A percentile compares a stretch with the other conserved stretches of the same genome.
These are phyloP conservation scores for Choanephora cucurbitarum DNA, from an alignment of 371 early-diverging fungal species.

Conservation along the genomic window DNA sequence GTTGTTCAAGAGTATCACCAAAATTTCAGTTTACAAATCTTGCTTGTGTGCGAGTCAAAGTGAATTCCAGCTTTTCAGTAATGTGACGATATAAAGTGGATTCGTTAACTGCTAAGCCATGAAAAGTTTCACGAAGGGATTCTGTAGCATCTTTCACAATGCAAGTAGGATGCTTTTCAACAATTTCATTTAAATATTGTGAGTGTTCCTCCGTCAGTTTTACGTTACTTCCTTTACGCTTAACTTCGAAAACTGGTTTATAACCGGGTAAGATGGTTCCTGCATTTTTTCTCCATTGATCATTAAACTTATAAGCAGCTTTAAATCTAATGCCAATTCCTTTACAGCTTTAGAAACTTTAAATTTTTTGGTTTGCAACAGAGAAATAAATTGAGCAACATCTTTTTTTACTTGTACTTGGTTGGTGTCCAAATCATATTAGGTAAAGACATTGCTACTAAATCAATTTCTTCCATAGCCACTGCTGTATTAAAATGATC, in stretches of 20 bases:
- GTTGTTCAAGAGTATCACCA: constrained; percentile 20
- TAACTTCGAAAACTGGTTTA: constrained; percentile 16
- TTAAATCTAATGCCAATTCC: constrained; percentile 17
- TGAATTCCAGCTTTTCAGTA: constrained; percentile 24
- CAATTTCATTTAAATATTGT: constrained; percentile 10
- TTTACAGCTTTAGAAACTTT: constrained; percentile 12
- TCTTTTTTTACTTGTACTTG: constrained; percentile 14
- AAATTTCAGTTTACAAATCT: constrained; percentile 18
- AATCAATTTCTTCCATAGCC: constrained; percentile 19
- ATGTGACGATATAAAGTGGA: constrained; percentile 26
- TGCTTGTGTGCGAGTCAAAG: constrained; percentile 25
- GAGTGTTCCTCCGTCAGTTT: constrained; percentile 18
- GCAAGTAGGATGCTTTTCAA: constrained; percentile 18
- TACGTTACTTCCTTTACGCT: constrained; percentile 17
- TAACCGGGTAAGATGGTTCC: constrained; percentile 18
- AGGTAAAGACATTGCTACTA: constrained; percentile 21
- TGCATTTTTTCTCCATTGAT: constrained; percentile 13
- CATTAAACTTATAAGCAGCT: constrained; percentile 13
- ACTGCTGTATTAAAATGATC: constrained; percentile 20
- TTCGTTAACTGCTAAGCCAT: constrained; percentile 10
- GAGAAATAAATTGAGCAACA: constrained; percentile 23
- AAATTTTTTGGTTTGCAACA: constrained; percentile 16
- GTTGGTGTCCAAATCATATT: constrained; percentile 20
- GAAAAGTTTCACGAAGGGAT: constrained; percentile 20
- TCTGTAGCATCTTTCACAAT: constrained; percentile 20